These are phyloP conservation scores for Ophiostoma sp. DNA, from an alignment of 2,329 filamentous ascomycete genomes.

Conservation along the genomic window DNA sequence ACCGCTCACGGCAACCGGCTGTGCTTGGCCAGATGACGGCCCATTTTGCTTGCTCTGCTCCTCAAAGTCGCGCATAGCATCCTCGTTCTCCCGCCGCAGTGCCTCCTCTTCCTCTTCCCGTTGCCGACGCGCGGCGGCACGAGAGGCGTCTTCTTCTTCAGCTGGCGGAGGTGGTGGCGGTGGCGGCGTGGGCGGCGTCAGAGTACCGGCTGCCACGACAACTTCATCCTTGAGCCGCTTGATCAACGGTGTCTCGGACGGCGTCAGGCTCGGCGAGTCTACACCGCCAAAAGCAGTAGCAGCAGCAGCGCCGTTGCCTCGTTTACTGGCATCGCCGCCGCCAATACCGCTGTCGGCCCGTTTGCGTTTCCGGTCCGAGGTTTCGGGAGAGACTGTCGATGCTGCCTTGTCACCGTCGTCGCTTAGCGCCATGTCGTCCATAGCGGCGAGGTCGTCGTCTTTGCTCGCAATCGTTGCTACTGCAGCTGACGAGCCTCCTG, in stretches of 20 bases:
- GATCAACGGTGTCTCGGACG: constrained; percentile 55
- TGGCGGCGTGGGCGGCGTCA: constrained; percentile 49
- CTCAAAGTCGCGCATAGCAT: constrained; percentile 40
- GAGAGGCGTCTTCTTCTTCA: background rate
- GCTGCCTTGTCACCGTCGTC: constrained; percentile 38
- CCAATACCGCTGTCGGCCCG: constrained; percentile 45
- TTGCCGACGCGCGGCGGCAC: constrained; percentile 43
- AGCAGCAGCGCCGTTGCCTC: background rate
- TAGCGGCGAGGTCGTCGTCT: constrained; percentile 33
- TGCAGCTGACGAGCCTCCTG: constrained; percentile 30
- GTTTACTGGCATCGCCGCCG: background rate
- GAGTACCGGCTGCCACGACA: constrained; percentile 35
- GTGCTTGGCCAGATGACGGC: background rate
- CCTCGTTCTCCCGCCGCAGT: constrained; percentile 43
- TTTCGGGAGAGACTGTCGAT: constrained; percentile 45
- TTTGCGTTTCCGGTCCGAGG: constrained; percentile 65
- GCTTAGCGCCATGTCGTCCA: constrained; percentile 43
- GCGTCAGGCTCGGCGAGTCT: constrained; percentile 48
- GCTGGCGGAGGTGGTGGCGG: constrained; percentile 33
- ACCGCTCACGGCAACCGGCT: background rate
- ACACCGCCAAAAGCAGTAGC: constrained; percentile 27
- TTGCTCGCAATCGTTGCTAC: background rate
- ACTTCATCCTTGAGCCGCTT: constrained; percentile 56
- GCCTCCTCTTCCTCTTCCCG: constrained; percentile 43
- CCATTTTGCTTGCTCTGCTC: constrained; percentile 33